These are phyloP conservation scores for Fusarium sarcochroum DNA, from an alignment of 2,329 filamentous ascomycete species.

Conservation along the genomic window DNA sequence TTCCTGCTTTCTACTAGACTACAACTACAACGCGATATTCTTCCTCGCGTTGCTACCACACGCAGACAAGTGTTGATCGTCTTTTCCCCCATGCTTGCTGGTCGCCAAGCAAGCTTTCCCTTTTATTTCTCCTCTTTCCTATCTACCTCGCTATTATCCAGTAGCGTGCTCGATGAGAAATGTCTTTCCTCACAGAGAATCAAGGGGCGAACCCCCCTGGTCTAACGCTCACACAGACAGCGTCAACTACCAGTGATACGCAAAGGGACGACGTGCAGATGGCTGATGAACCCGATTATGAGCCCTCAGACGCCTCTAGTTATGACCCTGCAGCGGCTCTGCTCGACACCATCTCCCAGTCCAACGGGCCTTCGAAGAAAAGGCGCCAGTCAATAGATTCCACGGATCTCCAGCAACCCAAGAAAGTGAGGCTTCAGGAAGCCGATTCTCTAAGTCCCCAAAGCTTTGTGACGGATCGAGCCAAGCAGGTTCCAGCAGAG, in stretches of 20 bases:
- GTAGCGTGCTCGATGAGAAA: slow-evolving; percentile 22
- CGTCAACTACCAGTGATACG: slow-evolving; percentile 17
- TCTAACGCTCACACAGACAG: slow-evolving; percentile 26
- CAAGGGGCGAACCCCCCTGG: slow-evolving; percentile 10
- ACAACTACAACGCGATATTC: slow-evolving; percentile 17
- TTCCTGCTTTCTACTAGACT: slow-evolving; percentile 9
- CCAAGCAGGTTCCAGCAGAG: slow-evolving; percentile 66
- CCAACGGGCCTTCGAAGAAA: slow-evolving; percentile 24
- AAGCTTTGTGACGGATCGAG: slow-evolving; percentile 32
- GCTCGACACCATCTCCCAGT: slow-evolving; percentile 19
- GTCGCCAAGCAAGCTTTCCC: slow-evolving; percentile 19
- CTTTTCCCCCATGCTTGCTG: slow-evolving; percentile 30
- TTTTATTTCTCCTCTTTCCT: slow-evolving; percentile 6
- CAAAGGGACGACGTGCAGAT: slow-evolving; percentile 28
- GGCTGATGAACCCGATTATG: slow-evolving; percentile 18
- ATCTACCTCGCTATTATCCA: not conserved
- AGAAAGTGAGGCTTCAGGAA: slow-evolving; percentile 42
- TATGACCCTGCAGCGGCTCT: slow-evolving; percentile 29
- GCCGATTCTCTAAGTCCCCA: slow-evolving; percentile 18
- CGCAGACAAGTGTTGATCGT: slow-evolving; percentile 48
- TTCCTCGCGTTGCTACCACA: slow-evolving; percentile 20
- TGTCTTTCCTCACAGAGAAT: slow-evolving; percentile 25
- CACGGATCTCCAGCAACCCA: slow-evolving; percentile 29
- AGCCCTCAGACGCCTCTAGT: slow-evolving; percentile 31
- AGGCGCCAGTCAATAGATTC: slow-evolving; percentile 39